These are phyloP conservation scores for Pachyrhizus erosus DNA, from an alignment of 306 rosid species.

Conservation along the genomic window DNA sequence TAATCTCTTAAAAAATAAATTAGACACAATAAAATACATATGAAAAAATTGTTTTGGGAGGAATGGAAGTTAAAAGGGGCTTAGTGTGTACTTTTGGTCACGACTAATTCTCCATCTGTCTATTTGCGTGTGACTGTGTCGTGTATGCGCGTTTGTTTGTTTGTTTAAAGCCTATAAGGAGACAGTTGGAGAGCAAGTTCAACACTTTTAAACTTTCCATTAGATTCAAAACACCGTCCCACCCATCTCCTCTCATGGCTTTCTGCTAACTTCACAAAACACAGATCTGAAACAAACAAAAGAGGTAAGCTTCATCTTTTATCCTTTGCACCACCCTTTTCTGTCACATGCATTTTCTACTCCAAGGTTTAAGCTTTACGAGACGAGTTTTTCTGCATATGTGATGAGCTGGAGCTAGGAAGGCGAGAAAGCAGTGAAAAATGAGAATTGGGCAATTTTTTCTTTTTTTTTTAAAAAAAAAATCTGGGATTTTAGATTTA, in stretches of 20 bases:
- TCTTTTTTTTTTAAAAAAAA: background rate
- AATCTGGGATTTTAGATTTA: conserved; percentile 29
- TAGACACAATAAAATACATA: too few species aligned
- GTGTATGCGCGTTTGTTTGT: conserved; percentile 2
- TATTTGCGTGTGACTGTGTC: background rate
- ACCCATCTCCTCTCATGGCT: background rate
- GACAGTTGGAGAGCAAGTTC: conserved; percentile 23
- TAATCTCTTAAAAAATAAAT: background rate
- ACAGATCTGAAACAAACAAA: conserved; percentile 32
- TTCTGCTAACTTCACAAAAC: conserved; percentile 5
- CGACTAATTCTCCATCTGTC: conserved; percentile 27
- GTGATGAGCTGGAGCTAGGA: background rate
- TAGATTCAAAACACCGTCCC: background rate
- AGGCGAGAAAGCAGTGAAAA: conserved; percentile 11
- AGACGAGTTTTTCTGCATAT: background rate
- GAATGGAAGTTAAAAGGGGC: background rate
- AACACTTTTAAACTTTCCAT: background rate
- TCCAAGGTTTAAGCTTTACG: background rate
- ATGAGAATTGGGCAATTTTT: background rate
- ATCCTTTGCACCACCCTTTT: conserved; percentile 6
- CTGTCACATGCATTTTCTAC: background rate
- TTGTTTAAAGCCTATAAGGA: background rate
- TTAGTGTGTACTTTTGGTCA: background rate
- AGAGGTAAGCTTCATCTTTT: conserved; percentile 32
- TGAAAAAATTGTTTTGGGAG: background rate